A percentile compares a stretch with the other conserved stretches of the same genome.
Conservation (phyloP, 768 basidiomycete genomes). For the Paxillus rubicundulus region DNA sequence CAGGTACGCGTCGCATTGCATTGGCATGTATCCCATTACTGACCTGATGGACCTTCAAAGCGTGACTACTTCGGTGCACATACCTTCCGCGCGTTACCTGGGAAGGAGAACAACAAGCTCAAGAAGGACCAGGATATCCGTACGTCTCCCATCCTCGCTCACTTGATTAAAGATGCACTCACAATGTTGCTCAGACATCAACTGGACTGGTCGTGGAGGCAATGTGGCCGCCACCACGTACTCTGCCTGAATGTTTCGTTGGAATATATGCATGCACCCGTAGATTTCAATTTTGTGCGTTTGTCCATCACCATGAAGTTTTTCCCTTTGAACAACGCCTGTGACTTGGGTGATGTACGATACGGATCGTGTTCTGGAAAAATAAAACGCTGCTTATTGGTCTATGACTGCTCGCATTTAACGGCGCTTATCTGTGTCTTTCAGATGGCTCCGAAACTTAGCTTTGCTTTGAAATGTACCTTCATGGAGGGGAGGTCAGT, state of each 20-base stretch:
- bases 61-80: slow-evolving; percentile 99
- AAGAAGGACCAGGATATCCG: slow-evolving; percentile 83
- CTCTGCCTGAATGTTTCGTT: slow-evolving; percentile 46
- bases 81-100: slow-evolving; percentile 92
- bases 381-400: slow-evolving; percentile 8
- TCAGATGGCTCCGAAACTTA: slow-evolving; percentile 15
- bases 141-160: slow-evolving; percentile 41
- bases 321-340: slow-evolving; percentile 6
- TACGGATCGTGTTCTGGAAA: slow-evolving; percentile 13
- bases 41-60: slow-evolving; percentile 34
- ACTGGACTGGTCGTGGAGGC: slow-evolving; percentile 98
- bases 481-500: not conserved
- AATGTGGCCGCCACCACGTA: slow-evolving; percentile 90
- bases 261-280: slow-evolving; percentile 5
- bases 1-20: slow-evolving; percentile 50
- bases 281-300: slow-evolving; percentile 15
- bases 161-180: not conserved
- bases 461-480: slow-evolving; percentile 17
- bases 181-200: slow-evolving; percentile 62
- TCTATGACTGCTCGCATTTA: not conserved
- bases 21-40: not conserved
- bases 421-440: not conserved
- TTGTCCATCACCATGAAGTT: not conserved
- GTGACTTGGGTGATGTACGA: slow-evolving; percentile 14
- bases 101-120: slow-evolving; percentile 85